Evolutionary conservation across 139 green algal genomes (phyloP).

Genomic region (Coelastrella sp.): DNA sequence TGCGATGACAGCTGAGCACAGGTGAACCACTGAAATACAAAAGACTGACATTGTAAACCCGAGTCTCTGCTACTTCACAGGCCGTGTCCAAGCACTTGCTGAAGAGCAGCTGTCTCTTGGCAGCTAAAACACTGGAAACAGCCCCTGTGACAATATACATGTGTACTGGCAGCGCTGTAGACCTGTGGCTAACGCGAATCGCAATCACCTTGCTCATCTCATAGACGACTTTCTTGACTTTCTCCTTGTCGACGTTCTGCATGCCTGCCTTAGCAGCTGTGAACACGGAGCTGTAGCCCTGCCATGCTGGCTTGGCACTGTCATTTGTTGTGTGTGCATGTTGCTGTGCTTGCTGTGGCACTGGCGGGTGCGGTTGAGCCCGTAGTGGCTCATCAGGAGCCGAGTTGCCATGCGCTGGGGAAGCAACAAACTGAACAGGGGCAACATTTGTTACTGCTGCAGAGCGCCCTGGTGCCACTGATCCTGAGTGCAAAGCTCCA

Average conservation of each 20-base stretch:
- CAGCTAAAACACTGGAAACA: neutral
- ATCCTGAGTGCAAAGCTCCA: no score
- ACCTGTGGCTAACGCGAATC: no score
- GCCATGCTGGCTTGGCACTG: slow-evolving; percentile 26
- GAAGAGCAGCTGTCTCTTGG: neutral
- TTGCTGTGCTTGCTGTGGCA: neutral
- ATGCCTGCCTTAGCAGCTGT: slow-evolving; percentile 91
- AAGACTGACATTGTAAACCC: no score
- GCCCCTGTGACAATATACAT: no score
- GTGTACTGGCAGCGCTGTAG: no score
- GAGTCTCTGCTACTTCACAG: neutral
- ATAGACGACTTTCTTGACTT: slow-evolving; percentile 89
- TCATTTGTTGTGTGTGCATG: neutral
- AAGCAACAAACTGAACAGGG: no score
- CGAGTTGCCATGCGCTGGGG: no score
- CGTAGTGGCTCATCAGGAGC: no score
- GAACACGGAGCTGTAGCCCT: slow-evolving; percentile 90
- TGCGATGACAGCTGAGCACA: slow-evolving; percentile 36
- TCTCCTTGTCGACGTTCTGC: slow-evolving; percentile 67
- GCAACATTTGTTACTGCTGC: no score
- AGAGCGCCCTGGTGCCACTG: no score
- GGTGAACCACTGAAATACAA: no score
- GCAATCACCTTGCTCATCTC: slow-evolving; percentile 87
- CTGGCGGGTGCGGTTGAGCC: neutral
- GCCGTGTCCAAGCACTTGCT: neutral